Conservation (phyloP, 345 rosid species). For the Gossypium rotundifolium region DNA sequence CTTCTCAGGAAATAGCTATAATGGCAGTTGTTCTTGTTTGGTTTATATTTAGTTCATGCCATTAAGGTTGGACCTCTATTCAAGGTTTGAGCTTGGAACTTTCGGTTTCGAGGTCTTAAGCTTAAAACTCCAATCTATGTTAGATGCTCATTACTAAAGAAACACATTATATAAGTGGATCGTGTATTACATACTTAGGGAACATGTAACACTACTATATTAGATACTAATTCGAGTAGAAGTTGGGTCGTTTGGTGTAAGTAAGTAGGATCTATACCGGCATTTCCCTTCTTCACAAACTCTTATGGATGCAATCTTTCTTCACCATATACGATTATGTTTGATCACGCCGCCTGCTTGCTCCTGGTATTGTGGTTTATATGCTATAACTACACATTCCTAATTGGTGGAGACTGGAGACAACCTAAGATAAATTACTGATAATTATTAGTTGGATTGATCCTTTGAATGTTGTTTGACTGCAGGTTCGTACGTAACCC, state of each 20-base stretch:
- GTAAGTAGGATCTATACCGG: not conserved
- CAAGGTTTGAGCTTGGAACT: not conserved
- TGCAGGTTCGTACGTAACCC: conserved; percentile 94
- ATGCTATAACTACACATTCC: not conserved
- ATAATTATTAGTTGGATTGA: not conserved
- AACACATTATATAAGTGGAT: not conserved
- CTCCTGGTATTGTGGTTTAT: not conserved
- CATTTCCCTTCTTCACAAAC: not conserved
- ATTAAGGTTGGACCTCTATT: not conserved
- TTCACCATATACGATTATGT: not conserved
- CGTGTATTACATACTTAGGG: not conserved
- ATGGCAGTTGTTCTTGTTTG: not conserved
- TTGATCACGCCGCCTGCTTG: not conserved
- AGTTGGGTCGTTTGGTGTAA: not conserved
- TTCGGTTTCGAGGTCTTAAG: not conserved
- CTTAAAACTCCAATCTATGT: not conserved
- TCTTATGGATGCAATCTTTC: not conserved
- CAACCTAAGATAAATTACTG: not conserved
- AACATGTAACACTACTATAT: not conserved
- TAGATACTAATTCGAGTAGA: not conserved
- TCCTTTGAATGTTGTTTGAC: not conserved
- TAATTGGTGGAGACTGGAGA: not conserved
- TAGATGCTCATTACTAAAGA: not conserved
- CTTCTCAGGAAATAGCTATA: not conserved
- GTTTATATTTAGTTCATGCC: not conserved